Base-by-base conservation (phyloP, 2,329 filamentous ascomycete species). In the Sporothrix brasiliensis region DNA sequence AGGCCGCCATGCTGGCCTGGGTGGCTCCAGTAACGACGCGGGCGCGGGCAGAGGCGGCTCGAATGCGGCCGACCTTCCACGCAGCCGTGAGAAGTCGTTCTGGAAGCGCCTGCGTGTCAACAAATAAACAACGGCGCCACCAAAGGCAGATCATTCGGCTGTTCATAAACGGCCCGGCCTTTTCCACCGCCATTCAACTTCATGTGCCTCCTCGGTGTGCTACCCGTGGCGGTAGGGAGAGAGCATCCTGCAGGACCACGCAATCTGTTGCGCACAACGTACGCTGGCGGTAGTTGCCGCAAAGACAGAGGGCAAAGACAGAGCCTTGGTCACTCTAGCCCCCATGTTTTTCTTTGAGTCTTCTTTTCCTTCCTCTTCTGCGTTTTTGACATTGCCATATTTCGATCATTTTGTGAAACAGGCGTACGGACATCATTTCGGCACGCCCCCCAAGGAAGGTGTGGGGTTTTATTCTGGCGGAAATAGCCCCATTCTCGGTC, bases 61-160 rank as follows among this genome's bases (percentile, higher is more conserved):
- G 24, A 61, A 41, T 27, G 50, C 50, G 58, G 19, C 68, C 21
- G 72, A 73, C 50, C 34, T 69, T 34, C 68, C 60, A 30, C 73
- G 69, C 68, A 71, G 68, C 49, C 73, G 71, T 10, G 73, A 75
- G 27, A 70, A 71, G 70, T 70, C 74, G 54, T 74, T 76, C 56
- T 76, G 75, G 75, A 76, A 76, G 66, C 75, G 75, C 30, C 61
- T 76, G 39, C 72, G 75, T 61, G 74, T 73, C 56, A 73, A 54
- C 50, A 74, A 75, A 61, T 74, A 52, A 71, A 63, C 44, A 19
- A 41, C 16, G 21, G 11, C 24, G 44, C 10, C 44, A 49, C 5
- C 61, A 4, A 13, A 16, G 16, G 34, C 34, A 34, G 34, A 34
- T 34, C 34, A 34, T 34, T 39, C 56, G 14, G 34, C 13, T 54